Evolutionary conservation across 495 filamentous ascomycete genomes (phyloP).

Genomic region (Penicillium angulare): DNA sequence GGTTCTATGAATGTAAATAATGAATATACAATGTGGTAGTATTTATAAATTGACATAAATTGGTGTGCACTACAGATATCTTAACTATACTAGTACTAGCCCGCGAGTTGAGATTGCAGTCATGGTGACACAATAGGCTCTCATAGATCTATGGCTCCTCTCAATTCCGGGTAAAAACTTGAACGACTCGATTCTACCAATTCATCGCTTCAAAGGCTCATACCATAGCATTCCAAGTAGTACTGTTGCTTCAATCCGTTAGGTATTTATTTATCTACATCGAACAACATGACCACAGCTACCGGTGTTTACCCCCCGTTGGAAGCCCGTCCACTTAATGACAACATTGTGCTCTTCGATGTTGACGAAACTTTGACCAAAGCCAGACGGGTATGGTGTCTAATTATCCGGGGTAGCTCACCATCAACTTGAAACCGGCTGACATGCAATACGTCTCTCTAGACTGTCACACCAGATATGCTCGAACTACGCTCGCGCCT

Average conservation of each 20-base stretch:
- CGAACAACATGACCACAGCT: conserved; percentile 42
- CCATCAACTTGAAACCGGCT: conserved; percentile 1
- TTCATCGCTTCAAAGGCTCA: no score
- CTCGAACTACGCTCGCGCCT: conserved; percentile 73
- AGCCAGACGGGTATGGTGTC: conserved; percentile 64
- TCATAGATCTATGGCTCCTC: neutral
- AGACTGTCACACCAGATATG: conserved; percentile 76
- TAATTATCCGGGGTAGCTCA: no score
- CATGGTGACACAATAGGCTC: neutral
- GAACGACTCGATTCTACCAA: no score
- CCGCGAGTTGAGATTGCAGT: no score
- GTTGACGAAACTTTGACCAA: conserved; percentile 87
- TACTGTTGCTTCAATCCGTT: no score
- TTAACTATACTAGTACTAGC: no score
- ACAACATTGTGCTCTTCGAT: conserved; percentile 91
- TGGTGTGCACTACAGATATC: no score
- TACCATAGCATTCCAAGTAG: no score
- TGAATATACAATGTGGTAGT: neutral
- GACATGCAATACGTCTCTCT: neutral
- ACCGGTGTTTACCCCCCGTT: conserved; percentile 68
- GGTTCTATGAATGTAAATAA: neutral
- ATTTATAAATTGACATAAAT: no score
- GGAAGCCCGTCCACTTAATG: conserved; percentile 75
- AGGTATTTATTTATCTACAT: neutral
- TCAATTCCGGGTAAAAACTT: no score